Evolutionary conservation across 345 rosid species (phyloP).

Genomic region (Viola odorata): DNA sequence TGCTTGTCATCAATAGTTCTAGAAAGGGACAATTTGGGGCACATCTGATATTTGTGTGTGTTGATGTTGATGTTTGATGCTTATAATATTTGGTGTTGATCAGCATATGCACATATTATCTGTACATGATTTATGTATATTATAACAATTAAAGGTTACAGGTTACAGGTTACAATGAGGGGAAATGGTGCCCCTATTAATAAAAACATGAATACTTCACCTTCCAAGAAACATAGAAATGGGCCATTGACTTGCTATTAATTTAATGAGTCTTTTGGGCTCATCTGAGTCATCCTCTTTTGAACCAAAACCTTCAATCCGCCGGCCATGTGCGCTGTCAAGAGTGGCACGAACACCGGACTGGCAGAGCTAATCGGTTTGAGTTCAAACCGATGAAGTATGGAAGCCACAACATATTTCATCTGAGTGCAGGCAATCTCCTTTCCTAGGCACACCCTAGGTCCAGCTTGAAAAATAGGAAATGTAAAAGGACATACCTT

Average conservation of each 20-base stretch:
- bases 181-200: background rate
- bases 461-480: constrained; percentile 46
- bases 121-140: background rate
- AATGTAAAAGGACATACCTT: constrained; percentile 39
- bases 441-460: constrained; percentile 45
- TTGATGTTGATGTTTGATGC: background rate
- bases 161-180: background rate
- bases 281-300: constrained; percentile 15
- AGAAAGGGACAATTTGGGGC: background rate
- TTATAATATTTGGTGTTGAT: background rate
- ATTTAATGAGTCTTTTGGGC: background rate
- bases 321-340: constrained; percentile 51
- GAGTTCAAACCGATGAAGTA: constrained; percentile 23
- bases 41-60: background rate
- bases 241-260: constrained; percentile 1
- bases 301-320: constrained; percentile 28
- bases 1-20: background rate
- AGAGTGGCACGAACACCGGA: constrained; percentile 40
- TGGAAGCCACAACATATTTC: constrained; percentile 41
- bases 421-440: constrained; percentile 45
- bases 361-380: constrained; percentile 12
- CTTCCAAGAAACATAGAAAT: constrained; percentile 7
- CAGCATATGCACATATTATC: background rate
- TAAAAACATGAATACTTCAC: constrained; percentile 6
- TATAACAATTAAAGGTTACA: background rate